Evolutionary conservation across 2,329 filamentous ascomycete species (phyloP), one percentile per base, ranked within the genome.

Genomic region (Aureobasidium sp.): DNA sequence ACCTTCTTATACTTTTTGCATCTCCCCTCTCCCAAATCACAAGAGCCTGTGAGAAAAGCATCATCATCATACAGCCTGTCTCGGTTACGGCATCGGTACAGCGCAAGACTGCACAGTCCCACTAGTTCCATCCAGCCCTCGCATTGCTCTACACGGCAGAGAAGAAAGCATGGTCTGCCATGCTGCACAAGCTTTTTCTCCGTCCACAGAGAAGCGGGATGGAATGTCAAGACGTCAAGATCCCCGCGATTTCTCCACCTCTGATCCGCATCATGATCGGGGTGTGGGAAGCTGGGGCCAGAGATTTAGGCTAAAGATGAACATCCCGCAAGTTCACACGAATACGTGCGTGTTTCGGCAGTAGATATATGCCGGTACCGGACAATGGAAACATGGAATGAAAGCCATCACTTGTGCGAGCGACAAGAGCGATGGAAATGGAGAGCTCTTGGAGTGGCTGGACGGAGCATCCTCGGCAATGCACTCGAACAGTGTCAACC

Each of bases 171-270:
- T 45, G 41, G 10, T 21, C 8, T 36, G 41, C 29, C 47, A 49
- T 49, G 30, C n/a, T 34, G 25, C 14, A 34, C 53, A 47, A 58
- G 54, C 54, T 47, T 57, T 47, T 21, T 21, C 16, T 55, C 29
- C 37, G 29, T 21, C 10, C 29, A 25, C 21, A 21, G 21, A 3
- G 21, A 29, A 21, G 30, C 42, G 42, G 34, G 21, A 45, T 27
- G 13, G 21, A 21, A 21, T 21, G 21, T 21, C 21, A 47, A 47
- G 54, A 58, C 30, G 39, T 45, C 54, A 58, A 36, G 51, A 44
- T 44, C 54, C 54, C 54, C 54, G 54, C 54, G 54, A 47, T 58
- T 58, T 58, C 54, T 47, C 54, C 54, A 58, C 54, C 39, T 37
- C 13, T 25, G 54, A 55, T 44, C 39, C 32, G 53, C 53, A 45